Conservation (phyloP, 2,329 filamentous ascomycete genomes). For the Pseudogymnoascus sp. region DNA sequence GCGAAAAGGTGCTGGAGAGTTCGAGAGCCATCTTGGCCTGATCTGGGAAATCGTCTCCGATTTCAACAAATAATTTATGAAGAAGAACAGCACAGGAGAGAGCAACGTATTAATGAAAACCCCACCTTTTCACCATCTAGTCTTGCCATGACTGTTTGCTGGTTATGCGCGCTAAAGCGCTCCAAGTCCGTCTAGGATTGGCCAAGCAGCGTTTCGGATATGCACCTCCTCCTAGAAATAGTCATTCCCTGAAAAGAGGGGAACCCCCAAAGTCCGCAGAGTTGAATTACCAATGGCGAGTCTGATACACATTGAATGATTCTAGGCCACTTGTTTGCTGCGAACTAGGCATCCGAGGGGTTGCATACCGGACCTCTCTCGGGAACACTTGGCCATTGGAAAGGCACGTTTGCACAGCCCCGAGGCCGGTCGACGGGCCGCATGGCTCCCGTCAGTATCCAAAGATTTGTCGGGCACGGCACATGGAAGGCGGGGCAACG, state of each 20-base stretch:
- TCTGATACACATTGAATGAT: not conserved
- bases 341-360: not conserved
- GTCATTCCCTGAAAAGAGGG: not conserved
- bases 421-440: not conserved
- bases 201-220: not conserved
- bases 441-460: not conserved
- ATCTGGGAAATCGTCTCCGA: not conserved
- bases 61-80: not conserved
- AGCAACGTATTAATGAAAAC: not conserved
- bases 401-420: not conserved
- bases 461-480: not conserved
- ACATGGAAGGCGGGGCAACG: not conserved
- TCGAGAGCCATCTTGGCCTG: not conserved
- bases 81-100: not conserved
- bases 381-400: not conserved
- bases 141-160: not conserved
- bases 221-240: not conserved
- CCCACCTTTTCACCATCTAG: not conserved
- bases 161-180: not conserved
- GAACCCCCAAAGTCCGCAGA: not conserved
- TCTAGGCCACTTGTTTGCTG: not conserved
- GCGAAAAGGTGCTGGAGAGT: not conserved
- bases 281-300: not conserved
- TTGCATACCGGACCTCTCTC: not conserved
- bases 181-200: not conserved